Conservation (phyloP, 2,329 filamentous ascomycete genomes). For the Epichloe typhina region DNA sequence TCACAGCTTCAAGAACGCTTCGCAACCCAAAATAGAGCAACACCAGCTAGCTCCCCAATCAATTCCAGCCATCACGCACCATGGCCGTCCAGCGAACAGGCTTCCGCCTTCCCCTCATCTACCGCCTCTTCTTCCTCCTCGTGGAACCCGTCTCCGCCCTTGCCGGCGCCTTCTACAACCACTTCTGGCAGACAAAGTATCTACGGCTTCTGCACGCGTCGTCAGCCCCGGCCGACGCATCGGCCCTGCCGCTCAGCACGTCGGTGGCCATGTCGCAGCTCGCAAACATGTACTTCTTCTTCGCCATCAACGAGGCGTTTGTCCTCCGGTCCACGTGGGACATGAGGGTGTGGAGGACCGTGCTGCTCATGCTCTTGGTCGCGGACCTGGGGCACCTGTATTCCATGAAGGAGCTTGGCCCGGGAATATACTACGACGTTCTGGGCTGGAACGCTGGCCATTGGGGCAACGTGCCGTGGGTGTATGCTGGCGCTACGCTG, state of each 20-base stretch:
- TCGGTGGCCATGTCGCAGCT: constrained; percentile 60
- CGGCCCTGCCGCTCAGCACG: constrained; percentile 41
- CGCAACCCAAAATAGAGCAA: too few species aligned
- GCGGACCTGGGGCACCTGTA: constrained; percentile 69
- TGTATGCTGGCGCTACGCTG: constrained; percentile 51
- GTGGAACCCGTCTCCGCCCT: constrained; percentile 49
- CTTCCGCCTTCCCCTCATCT: constrained; percentile 43
- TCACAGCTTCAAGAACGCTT: too few species aligned
- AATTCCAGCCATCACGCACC: not conserved
- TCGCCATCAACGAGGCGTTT: constrained; percentile 64
- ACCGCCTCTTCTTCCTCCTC: constrained; percentile 62
- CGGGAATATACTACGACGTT: constrained; percentile 49
- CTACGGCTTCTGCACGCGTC: constrained; percentile 48
- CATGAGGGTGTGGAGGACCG: constrained; percentile 53
- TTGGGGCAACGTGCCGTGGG: constrained; percentile 56
- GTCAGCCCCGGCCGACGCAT: constrained; percentile 21
- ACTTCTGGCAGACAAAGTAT: constrained; percentile 41
- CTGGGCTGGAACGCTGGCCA: constrained; percentile 53
- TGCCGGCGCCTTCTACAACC: constrained; percentile 37
- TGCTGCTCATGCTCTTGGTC: constrained; percentile 54
- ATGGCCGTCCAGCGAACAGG: constrained; percentile 12
- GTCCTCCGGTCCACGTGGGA: constrained; percentile 59
- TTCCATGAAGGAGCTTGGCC: constrained; percentile 46
- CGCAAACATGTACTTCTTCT: constrained; percentile 60
- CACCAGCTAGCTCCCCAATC: too few species aligned